A percentile compares a stretch with the other conserved stretches of the same genome.
phyloP scores from a whole-genome alignment of 164 flowering plant genomes.

The Nelumbo lutea region DNA sequence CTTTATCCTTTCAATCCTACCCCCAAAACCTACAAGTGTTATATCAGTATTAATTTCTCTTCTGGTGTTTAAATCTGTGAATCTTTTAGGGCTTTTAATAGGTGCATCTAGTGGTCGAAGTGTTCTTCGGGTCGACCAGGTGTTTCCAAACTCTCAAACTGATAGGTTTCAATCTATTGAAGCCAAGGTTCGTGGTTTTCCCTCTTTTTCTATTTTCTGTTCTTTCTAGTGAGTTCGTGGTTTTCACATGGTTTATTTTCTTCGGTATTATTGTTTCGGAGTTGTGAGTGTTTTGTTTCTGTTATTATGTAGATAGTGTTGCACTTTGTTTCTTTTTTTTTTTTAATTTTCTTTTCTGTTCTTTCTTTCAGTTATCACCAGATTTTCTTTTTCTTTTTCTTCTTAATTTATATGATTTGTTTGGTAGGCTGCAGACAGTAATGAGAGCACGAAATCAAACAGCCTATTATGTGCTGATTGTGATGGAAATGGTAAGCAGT shows the following conservation, averaged over 20 bases:
- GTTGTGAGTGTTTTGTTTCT: too few relatives aligned
- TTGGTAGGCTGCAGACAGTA: slow-evolving; percentile 50
- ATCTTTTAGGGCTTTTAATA: slow-evolving; percentile 27
- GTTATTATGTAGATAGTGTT: background rate
- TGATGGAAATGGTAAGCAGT: slow-evolving; percentile 83
- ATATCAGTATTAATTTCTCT: background rate
- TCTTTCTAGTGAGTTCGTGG: background rate
- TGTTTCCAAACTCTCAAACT: slow-evolving; percentile 16
- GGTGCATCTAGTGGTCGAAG: slow-evolving; percentile 27
- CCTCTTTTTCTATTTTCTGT: background rate
- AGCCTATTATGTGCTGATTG: slow-evolving; percentile 75
- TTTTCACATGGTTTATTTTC: background rate
- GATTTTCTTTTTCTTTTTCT: background rate
- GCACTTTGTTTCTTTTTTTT: background rate
- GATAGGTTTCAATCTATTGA: slow-evolving; percentile 32
- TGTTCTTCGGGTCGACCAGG: slow-evolving; percentile 22
- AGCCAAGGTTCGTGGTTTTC: slow-evolving; percentile 34
- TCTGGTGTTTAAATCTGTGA: background rate
- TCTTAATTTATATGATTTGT: background rate
- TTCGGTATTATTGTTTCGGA: background rate
- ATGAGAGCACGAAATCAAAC: slow-evolving; percentile 34
- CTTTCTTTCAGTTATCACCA: background rate
- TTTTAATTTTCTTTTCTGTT: background rate
- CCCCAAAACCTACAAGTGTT: background rate
- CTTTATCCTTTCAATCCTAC: background rate